A percentile compares a stretch with the other conserved stretches of the same genome.
phyloP scores from a whole-genome alignment of 2,329 filamentous ascomycete genomes.

The Cryphonectria naterciae region DNA sequence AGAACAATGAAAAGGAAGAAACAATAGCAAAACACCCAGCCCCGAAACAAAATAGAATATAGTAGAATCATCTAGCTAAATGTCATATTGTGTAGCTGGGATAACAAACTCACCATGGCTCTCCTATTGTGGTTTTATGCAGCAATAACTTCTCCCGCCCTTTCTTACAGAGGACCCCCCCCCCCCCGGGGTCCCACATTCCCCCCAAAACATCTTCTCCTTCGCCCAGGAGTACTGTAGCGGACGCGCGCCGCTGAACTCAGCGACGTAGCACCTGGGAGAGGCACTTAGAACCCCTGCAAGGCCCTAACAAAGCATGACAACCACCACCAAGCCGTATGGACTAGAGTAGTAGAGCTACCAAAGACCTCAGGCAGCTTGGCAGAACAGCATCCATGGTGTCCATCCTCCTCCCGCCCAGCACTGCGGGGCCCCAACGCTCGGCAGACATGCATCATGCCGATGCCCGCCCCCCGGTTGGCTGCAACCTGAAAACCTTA shows the following conservation, averaged over 20 bases:
- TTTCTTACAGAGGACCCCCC: no score
- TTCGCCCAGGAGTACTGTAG: not conserved
- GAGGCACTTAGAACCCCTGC: not conserved
- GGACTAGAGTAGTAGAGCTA: not conserved
- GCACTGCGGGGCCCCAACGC: not conserved
- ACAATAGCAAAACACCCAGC: no score
- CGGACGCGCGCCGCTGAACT: not conserved
- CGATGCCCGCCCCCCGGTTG: not conserved
- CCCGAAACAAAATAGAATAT: not conserved
- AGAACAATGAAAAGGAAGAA: not conserved
- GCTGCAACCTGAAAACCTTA: not conserved
- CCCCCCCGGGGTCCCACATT: not conserved
- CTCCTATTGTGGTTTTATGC: not conserved
- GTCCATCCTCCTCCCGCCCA: not conserved
- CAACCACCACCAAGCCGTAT: not conserved
- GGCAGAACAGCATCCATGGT: not conserved
- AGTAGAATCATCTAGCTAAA: not conserved
- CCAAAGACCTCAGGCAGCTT: not conserved
- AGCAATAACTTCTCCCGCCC: not conserved
- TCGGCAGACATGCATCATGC: constrained; percentile 3
- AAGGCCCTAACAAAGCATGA: not conserved
- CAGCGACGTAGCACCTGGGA: not conserved
- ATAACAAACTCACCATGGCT: not conserved
- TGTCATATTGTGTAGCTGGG: not conserved
- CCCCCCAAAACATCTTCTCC: not conserved